phyloP scores from a whole-genome alignment of 2,329 filamentous ascomycete species.

The Biscogniauxia marginata region DNA sequence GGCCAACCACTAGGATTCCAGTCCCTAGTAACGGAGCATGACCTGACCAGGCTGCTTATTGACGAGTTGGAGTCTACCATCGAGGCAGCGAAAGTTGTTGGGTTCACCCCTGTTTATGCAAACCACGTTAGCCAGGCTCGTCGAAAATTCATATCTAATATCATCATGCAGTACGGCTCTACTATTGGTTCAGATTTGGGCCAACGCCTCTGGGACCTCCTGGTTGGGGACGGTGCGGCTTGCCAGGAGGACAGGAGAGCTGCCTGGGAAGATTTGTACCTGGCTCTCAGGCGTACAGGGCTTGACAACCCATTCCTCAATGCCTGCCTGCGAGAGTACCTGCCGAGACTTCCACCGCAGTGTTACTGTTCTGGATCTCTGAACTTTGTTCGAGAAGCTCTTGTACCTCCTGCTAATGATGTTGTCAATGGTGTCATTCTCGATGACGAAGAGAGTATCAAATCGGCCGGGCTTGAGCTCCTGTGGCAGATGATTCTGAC shows the following conservation, averaged over 20 bases:
- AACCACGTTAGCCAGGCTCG: slow-evolving; percentile 51
- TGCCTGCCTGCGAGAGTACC: slow-evolving; percentile 53
- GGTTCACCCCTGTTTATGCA: slow-evolving; percentile 45
- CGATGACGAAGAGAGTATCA: slow-evolving; percentile 50
- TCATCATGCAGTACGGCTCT: slow-evolving; percentile 60
- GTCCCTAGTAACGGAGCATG: slow-evolving; percentile 58
- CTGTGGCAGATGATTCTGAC: slow-evolving; percentile 82
- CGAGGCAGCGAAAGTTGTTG: slow-evolving; percentile 37
- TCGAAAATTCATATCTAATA: slow-evolving; percentile 54
- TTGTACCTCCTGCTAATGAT: slow-evolving; percentile 48
- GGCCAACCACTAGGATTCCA: slow-evolving; percentile 52
- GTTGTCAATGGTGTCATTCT: slow-evolving; percentile 42
- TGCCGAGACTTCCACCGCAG: slow-evolving; percentile 55
- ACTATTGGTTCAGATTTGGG: slow-evolving; percentile 63
- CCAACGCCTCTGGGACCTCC: slow-evolving; percentile 65
- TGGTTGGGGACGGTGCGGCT: slow-evolving; percentile 65
- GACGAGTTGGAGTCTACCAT: slow-evolving; percentile 62
- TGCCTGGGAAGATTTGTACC: slow-evolving; percentile 68
- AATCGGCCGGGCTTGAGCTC: slow-evolving; percentile 61
- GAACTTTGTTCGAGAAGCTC: slow-evolving; percentile 57
- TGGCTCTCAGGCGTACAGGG: slow-evolving; percentile 39
- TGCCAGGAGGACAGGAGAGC: slow-evolving; percentile 60
- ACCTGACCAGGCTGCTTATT: slow-evolving; percentile 60
- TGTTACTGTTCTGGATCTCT: slow-evolving; percentile 62
- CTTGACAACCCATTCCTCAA: slow-evolving; percentile 56